Evolutionary conservation across 495 filamentous ascomycete species (phyloP).

Genomic region (Coniosporium apollinis): DNA sequence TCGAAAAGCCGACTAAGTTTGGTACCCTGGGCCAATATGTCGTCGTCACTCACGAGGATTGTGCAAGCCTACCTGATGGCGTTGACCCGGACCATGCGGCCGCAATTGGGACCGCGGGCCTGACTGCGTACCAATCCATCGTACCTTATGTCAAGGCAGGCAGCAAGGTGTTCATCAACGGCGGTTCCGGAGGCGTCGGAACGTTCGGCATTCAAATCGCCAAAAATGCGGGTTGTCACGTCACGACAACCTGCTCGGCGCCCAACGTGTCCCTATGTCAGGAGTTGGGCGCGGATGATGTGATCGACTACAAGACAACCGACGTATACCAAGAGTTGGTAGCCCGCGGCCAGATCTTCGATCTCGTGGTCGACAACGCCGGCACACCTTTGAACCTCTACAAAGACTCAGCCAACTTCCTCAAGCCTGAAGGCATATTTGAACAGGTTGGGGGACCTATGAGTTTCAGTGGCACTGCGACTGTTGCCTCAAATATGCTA

Average conservation of each 20-base stretch:
- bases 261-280: slow-evolving; percentile 25
- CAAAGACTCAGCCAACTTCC: slow-evolving; percentile 36
- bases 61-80: slow-evolving; percentile 12
- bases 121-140: slow-evolving; percentile 18
- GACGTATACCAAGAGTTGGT: slow-evolving; percentile 34
- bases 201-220: slow-evolving; percentile 20
- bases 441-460: slow-evolving; percentile 31
- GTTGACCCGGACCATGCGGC: slow-evolving; percentile 15
- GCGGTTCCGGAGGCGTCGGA: slow-evolving; percentile 20
- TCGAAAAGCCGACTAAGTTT: slow-evolving; percentile 2
- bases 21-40: slow-evolving; percentile 17
- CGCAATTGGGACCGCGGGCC: slow-evolving; percentile 12
- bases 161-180: slow-evolving; percentile 23
- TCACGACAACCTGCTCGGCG: slow-evolving; percentile 18
- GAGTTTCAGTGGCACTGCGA: slow-evolving; percentile 5
- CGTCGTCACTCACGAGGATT: slow-evolving; percentile 6
- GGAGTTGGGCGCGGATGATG: slow-evolving; percentile 45
- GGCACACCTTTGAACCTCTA: slow-evolving; percentile 35
- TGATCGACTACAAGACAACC: slow-evolving; percentile 48
- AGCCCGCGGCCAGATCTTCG: slow-evolving; percentile 33
- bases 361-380: slow-evolving; percentile 46
- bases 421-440: slow-evolving; percentile 34
- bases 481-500: slow-evolving; percentile 19
- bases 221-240: slow-evolving; percentile 17
- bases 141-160: slow-evolving; percentile 14